phyloP scores from a whole-genome alignment of 1,139 yeast species.

The Yamadazyma sp. region DNA sequence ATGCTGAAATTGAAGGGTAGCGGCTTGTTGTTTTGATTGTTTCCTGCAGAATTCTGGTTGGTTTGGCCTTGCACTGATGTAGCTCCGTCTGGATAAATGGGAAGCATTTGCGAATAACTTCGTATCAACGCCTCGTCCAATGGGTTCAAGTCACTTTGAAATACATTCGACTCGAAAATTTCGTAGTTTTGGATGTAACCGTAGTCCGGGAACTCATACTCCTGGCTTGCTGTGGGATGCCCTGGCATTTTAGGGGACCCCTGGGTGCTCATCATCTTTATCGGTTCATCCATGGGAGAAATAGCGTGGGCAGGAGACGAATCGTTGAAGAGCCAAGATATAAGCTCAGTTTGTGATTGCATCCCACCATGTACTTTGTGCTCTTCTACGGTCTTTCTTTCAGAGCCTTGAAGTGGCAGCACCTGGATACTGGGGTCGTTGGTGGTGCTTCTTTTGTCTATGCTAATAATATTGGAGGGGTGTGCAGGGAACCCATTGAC shows the following conservation, averaged over 20 bases:
- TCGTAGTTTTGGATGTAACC: conserved; percentile 10
- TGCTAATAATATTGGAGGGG: not conserved
- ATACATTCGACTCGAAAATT: conserved; percentile 31
- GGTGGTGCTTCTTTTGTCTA: not conserved
- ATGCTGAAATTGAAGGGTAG: conserved; percentile 11
- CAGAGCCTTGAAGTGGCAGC: not conserved
- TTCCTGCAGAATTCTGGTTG: not conserved
- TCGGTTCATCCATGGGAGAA: conserved; percentile 7
- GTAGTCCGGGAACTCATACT: conserved; percentile 1
- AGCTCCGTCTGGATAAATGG: not conserved
- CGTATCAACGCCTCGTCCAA: conserved; percentile 35
- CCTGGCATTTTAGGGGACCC: not conserved
- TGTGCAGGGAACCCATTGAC: not conserved
- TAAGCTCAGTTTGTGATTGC: conserved; percentile 36
- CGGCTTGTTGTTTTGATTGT: not conserved
- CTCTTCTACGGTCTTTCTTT: not conserved
- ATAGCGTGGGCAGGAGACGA: conserved; percentile 18
- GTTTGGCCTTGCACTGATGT: too few relatives aligned
- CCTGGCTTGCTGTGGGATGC: not conserved
- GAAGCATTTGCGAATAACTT: conserved; percentile 12
- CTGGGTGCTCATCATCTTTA: not conserved
- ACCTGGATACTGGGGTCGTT: not conserved
- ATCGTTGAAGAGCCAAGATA: conserved; percentile 42
- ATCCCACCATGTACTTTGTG: conserved; percentile 10
- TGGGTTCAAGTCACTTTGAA: conserved; percentile 39